Base-by-base conservation (phyloP, 495 filamentous ascomycete genomes). In the Aspergillus avenaceus region DNA sequence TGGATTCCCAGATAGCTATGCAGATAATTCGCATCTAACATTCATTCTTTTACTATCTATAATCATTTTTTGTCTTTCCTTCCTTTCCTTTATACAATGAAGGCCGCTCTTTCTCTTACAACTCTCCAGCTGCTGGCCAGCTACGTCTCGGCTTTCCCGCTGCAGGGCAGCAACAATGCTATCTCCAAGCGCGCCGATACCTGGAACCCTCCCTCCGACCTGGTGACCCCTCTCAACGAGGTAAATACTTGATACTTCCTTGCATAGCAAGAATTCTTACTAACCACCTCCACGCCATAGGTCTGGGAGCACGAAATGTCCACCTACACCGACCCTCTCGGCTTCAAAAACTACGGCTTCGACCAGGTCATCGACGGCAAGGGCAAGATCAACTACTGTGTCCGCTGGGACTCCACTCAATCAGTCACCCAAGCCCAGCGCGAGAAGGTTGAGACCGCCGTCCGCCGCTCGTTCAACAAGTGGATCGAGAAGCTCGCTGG, bases 101-200 rank as follows among this genome's bases (percentile, higher is more conserved):
- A 47, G 26, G 28, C 50, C 32, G 16, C 31, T 49, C 45, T 56
- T 38, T 53, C 54, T 34, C 46, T 57, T 27, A 38, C 41, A 37
- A 27, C 50, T 14, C 36, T 57, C 19, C 54, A 50, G 54, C 54
- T 57, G 54, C 54, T 57, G 54, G 54, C 50, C 54, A 57, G 54
- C 50, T 46, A 18, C 18, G 45, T n/a, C 41, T 19, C 41, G n/a
- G 54, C 49, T 14, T 46, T 53, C 22, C 54, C 54, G 6, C n/a
- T 34, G 13, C 18, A 47, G 4, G 36, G 49, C 44, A 34, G 41
- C 7, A 14, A 32, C 21, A 16, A 41, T 21, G 37, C 37, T 34
- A 13, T 8, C 16, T 4, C 11, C 5, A 52, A 57, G 34, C 54
- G 50, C 18, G 19, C 43, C 7, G 41, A 28, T 22, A 26, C 26